A percentile compares a stretch with the other conserved stretches of the same genome.
phyloP scores from a whole-genome alignment of 2,329 filamentous ascomycete genomes.

The Aspergillus caelatus region DNA sequence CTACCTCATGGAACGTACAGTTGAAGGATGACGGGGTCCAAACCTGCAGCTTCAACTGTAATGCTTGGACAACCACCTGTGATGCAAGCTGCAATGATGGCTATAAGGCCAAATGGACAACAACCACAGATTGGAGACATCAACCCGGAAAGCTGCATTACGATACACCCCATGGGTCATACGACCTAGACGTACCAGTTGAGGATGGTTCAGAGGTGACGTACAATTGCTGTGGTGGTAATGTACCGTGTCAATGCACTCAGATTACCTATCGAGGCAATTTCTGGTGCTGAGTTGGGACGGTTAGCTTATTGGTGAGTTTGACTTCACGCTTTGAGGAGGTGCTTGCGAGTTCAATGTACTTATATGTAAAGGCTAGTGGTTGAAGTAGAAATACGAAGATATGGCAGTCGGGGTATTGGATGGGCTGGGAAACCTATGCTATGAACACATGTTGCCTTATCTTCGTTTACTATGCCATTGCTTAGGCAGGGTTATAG shows the following conservation, averaged over 20 bases:
- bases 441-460: background rate
- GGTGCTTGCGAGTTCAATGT: background rate
- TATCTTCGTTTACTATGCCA: background rate
- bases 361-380: background rate
- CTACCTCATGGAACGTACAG: background rate
- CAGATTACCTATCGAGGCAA: background rate
- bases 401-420: background rate
- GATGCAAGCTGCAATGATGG: background rate
- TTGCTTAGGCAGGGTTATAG: background rate
- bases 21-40: background rate
- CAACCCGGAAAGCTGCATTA: background rate
- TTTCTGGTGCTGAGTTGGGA: background rate
- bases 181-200: background rate
- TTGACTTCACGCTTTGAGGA: fast-evolving
- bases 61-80: background rate
- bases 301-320: background rate
- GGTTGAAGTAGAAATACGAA: background rate
- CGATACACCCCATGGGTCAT: background rate
- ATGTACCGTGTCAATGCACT: background rate
- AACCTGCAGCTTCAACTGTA: background rate
- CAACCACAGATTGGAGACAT: background rate
- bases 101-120: background rate
- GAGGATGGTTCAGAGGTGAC: background rate
- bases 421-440: background rate
- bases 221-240: background rate